phyloP scores from a whole-genome alignment of 495 filamentous ascomycete species.

The Lasiosphaeris hirsuta region DNA sequence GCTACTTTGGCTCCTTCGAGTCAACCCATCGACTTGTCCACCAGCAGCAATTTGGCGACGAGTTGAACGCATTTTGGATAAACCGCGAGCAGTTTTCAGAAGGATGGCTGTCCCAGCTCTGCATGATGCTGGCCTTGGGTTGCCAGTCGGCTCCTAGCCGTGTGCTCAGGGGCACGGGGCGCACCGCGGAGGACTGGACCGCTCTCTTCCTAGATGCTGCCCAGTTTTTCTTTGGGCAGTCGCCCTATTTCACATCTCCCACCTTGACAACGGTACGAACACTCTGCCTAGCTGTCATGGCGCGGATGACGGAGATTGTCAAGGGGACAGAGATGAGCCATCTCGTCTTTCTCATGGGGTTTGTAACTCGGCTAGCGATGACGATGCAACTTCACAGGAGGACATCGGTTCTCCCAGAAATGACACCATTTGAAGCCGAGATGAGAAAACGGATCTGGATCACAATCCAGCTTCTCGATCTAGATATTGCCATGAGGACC shows the following conservation, averaged over 20 bases:
- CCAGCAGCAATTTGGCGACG: slow-evolving; percentile 18
- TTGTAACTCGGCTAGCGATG: slow-evolving; percentile 19
- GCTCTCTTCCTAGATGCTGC: slow-evolving; percentile 22
- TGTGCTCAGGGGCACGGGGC: slow-evolving; percentile 16
- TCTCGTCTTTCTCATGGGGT: slow-evolving; percentile 23
- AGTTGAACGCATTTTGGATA: slow-evolving; percentile 24
- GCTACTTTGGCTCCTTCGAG: slow-evolving; percentile 26
- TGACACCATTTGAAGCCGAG: slow-evolving; percentile 41
- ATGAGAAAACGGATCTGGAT: slow-evolving; percentile 44
- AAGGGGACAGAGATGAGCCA: slow-evolving; percentile 18
- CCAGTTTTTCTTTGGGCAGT: slow-evolving; percentile 24
- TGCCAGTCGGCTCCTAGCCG: slow-evolving; percentile 16
- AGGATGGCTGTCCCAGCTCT: slow-evolving; percentile 27
- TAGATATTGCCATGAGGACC: slow-evolving; percentile 35
- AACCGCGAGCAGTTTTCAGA: slow-evolving; percentile 15
- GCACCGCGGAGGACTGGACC: slow-evolving; percentile 18
- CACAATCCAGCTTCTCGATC: slow-evolving; percentile 37
- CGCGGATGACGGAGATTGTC: slow-evolving; percentile 24
- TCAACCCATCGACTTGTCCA: slow-evolving; percentile 26
- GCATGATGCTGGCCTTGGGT: slow-evolving; percentile 28
- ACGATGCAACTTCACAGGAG: slow-evolving; percentile 24
- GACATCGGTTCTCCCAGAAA: slow-evolving; percentile 34
- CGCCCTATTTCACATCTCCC: slow-evolving; percentile 15
- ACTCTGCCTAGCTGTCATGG: slow-evolving; percentile 21
- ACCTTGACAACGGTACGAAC: slow-evolving; percentile 20